Conservation (phyloP, 257 asterid species). For the Nicotiana obtusifolia region DNA sequence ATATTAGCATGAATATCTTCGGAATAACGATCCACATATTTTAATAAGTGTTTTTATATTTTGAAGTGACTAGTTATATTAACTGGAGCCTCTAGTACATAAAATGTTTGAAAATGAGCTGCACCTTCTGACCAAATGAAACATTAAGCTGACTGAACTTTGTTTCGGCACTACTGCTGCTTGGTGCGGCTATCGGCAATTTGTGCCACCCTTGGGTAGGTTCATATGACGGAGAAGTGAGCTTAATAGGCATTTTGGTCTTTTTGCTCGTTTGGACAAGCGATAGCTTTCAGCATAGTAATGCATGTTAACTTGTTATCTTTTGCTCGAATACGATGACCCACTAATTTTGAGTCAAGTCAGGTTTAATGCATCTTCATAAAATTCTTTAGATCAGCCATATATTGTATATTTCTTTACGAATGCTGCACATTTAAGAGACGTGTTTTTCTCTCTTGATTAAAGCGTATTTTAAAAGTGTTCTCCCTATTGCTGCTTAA, state of each 20-base stretch:
- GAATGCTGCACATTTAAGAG: neutral
- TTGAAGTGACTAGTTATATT: neutral
- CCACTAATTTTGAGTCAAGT: neutral
- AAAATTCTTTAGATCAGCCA: neutral
- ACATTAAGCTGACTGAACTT: neutral
- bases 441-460: neutral
- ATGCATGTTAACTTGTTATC: neutral
- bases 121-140: neutral
- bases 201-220: neutral
- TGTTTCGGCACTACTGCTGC: neutral
- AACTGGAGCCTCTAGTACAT: neutral
- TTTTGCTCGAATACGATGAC: neutral
- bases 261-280: neutral
- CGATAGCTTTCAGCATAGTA: neutral
- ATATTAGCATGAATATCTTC: neutral
- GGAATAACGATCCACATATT: neutral
- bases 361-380: neutral
- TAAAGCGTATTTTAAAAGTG: neutral
- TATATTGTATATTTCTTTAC: neutral
- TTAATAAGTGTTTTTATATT: neutral
- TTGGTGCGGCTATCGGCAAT: neutral
- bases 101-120: neutral
- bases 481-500: neutral
- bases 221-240: neutral
- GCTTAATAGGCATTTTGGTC: neutral